Base-by-base conservation (phyloP, 192 early-diverging fungal species). In the Backusella liffmaniae region DNA sequence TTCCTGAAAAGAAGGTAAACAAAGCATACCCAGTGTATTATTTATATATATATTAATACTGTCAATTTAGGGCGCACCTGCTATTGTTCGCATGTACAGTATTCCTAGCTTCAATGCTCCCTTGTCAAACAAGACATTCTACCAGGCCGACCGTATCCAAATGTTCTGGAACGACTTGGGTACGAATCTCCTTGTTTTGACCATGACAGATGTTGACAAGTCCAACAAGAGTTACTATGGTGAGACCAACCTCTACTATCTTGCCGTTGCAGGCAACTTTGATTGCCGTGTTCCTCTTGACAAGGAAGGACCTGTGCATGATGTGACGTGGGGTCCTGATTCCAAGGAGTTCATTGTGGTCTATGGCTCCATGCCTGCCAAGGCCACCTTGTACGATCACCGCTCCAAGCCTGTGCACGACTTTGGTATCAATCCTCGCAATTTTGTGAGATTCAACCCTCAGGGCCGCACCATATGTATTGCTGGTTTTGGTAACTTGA, bases 261-360 rank as follows among this genome's bases (percentile, higher is more conserved):
- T 99, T 69, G 88, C 96, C 15, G 94, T 93, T 1, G 90, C 94
- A 46, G 96, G 96, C 8, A 96, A 93, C 83, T 98, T 94, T 86
- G 96, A 97, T 84, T 94, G 95, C 79, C 90, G 92, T 75, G 97
- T 99, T 16, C 78, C 88, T 36, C 86, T 91, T 67, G 92, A 92
- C 74, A 92, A 93, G 72, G 87, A 95, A 56, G 97, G 97, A 12
- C 93, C 97, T 29, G 93, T 99, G 73, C 98, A 99, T 77, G 96
- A 97, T 83, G 96, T 99, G 5, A 85, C 92, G 8, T 99, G 98
- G 98, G 89, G 86, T 75, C 98, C 98, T 18, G 93, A 90, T 71
- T 94, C 93, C n/a, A 98, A 97, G 80, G 98, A 99, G 86, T 99
- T 98, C 89, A 92, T 93, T 34, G 98, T 99, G 6, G 85, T 95